Percentiles rank a stretch among this genome's conserved stretches.
phyloP scores from a whole-genome alignment of 495 filamentous ascomycete genomes.

The Ramalina peruviana region DNA sequence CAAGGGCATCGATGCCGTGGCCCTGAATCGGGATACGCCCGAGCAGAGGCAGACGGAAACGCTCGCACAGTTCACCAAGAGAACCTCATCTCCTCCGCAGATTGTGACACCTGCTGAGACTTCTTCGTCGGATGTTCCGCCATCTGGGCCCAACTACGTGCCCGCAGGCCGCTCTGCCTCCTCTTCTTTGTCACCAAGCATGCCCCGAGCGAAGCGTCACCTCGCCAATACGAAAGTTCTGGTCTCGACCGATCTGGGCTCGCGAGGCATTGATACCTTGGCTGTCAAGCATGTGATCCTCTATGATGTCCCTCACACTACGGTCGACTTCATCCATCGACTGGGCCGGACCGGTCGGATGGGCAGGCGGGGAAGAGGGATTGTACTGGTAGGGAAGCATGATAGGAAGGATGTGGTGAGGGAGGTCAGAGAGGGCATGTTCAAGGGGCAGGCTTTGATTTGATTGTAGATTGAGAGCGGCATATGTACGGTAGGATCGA shows the following conservation, averaged over 20 bases:
- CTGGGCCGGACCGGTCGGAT: constrained; percentile 83
- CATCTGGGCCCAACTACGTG: constrained; percentile 15
- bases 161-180: not conserved
- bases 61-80: constrained; percentile 55
- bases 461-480: constrained; percentile 20
- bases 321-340: constrained; percentile 94
- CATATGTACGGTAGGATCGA: not conserved
- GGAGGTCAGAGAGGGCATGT: constrained; percentile 93
- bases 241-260: constrained; percentile 85
- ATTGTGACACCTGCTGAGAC: constrained; percentile 12
- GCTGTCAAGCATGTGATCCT: constrained; percentile 80
- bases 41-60: constrained; percentile 59
- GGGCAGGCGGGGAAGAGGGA: constrained; percentile 76
- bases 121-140: not conserved
- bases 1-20: constrained; percentile 78
- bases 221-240: constrained; percentile 72
- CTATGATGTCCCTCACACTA: constrained; percentile 90
- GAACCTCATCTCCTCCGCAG: constrained; percentile 6
- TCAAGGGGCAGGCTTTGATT: constrained; percentile 74
- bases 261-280: constrained; percentile 88
- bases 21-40: constrained; percentile 67
- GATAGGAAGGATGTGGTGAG: constrained; percentile 82
- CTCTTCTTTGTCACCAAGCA: not conserved
- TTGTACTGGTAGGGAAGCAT: constrained; percentile 78
- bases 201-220: constrained; percentile 17